Conservation (phyloP, 1,139 yeast species). For the Lodderomyces metapsilosis region DNA sequence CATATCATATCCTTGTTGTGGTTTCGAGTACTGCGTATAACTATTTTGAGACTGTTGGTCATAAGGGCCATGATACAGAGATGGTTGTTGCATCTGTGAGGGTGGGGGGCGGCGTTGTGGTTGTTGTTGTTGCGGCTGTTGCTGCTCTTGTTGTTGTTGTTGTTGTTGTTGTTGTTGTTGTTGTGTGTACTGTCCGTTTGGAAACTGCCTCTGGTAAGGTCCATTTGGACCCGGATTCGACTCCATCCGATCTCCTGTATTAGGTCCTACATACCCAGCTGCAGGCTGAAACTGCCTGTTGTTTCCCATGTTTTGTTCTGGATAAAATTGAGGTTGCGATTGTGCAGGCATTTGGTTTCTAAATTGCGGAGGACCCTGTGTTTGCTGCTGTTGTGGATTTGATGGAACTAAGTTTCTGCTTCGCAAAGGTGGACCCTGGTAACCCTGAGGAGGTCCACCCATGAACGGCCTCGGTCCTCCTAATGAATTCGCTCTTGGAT, state of each 20-base stretch:
- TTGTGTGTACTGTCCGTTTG: slow-evolving; percentile 1
- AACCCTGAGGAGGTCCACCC: slow-evolving; percentile 2
- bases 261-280: neutral
- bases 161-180: slow-evolving; percentile 2
- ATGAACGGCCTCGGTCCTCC: slow-evolving; percentile 6
- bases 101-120: too few relatives aligned
- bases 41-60: neutral
- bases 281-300: slow-evolving; percentile 2
- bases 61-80: neutral
- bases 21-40: neutral
- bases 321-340: slow-evolving; percentile 6
- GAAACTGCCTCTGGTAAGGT: neutral
- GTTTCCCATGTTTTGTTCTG: neutral
- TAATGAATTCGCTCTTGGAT: slow-evolving; percentile 14
- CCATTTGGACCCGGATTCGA: slow-evolving; percentile 1
- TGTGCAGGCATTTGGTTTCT: slow-evolving; percentile 3
- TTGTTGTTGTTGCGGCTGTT: slow-evolving; percentile 7
- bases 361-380: neutral
- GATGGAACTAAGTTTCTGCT: slow-evolving; percentile 14
- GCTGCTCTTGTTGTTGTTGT: slow-evolving; percentile 1
- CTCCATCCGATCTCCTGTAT: neutral
- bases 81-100: too few relatives aligned
- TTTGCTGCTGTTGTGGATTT: slow-evolving; percentile 10
- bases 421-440: slow-evolving; percentile 10
- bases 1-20: neutral